phyloP scores from a whole-genome alignment of 1,139 yeast species.

The Protomyces arabidopsidicola region DNA sequence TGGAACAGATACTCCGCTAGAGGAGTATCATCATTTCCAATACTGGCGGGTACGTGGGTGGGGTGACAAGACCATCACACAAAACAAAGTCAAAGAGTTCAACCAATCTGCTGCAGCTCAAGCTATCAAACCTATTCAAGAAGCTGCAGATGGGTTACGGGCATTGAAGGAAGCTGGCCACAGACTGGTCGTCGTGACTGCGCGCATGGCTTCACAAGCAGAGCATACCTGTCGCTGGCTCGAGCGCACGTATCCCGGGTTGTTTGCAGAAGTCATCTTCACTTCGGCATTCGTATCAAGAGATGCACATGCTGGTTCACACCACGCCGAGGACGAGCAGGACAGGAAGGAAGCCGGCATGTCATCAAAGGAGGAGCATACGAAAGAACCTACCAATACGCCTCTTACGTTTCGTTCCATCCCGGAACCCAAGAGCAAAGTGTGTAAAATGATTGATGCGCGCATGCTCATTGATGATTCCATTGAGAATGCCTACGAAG shows the following conservation, averaged over 20 bases:
- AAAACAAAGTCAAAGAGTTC: conserved; percentile 17
- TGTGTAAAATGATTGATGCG: conserved; percentile 17
- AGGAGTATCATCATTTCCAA: conserved; percentile 17
- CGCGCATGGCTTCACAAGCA: conserved; percentile 24
- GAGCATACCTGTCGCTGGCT: conserved; percentile 18
- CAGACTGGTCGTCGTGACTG: conserved; percentile 13
- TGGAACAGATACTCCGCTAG: conserved; percentile 19
- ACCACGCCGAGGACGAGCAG: not conserved
- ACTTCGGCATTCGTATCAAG: conserved; percentile 24
- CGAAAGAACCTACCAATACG: not conserved
- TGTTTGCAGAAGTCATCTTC: conserved; percentile 18
- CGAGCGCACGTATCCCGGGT: conserved; percentile 1
- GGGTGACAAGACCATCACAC: conserved; percentile 15
- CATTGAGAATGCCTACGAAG: conserved; percentile 25
- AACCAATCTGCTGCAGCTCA: conserved; percentile 13
- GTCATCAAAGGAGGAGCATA: not conserved
- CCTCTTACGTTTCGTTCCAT: conserved; percentile 8
- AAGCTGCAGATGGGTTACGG: conserved; percentile 8
- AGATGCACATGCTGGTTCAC: conserved; percentile 1
- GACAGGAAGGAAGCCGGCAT: conserved; percentile 5
- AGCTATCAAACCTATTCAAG: conserved; percentile 12
- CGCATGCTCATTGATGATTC: conserved; percentile 17
- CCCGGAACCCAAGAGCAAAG: conserved; percentile 16
- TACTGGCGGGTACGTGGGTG: conserved; percentile 24
- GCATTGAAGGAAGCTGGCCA: conserved; percentile 13